phyloP scores from a whole-genome alignment of 2,329 filamentous ascomycete species.

The Colletotrichum orbiculare region DNA sequence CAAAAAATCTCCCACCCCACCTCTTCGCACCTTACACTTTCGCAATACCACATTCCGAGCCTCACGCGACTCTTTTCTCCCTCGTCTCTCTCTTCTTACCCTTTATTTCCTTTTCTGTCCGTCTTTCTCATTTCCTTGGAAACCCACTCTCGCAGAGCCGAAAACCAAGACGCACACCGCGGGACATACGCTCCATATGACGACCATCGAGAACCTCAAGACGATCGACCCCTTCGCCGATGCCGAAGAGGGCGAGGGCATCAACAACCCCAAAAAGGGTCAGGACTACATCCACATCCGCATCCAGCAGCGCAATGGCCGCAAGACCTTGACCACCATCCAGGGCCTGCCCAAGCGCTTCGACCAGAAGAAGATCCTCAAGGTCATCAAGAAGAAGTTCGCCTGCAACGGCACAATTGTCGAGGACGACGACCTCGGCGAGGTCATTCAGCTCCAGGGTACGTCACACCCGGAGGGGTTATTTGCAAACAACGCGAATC shows the following conservation, averaged over 20 bases:
- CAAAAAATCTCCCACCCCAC: no score
- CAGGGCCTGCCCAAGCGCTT: conserved; percentile 99
- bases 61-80: no score
- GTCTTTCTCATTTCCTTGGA: not conserved
- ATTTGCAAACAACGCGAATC: no score
- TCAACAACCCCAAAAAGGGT: conserved; percentile 35
- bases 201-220: conserved; percentile 40
- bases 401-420: conserved; percentile 40
- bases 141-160: not conserved
- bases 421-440: conserved; percentile 38
- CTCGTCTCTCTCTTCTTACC: no score
- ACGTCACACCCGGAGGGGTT: not conserved
- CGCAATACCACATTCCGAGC: no score
- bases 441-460: conserved; percentile 39
- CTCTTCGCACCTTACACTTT: no score
- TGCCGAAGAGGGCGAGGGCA: conserved; percentile 38
- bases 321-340: conserved; percentile 99
- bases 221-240: conserved; percentile 39
- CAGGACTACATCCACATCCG: conserved; percentile 40
- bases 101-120: no score
- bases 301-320: conserved; percentile 65
- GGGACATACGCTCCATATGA: conserved; percentile 35
- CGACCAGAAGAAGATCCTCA: conserved; percentile 99
- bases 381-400: conserved; percentile 98
- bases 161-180: conserved; percentile 8